Conservation (phyloP, 768 basidiomycete genomes). For the Roridomyces roridus region DNA sequence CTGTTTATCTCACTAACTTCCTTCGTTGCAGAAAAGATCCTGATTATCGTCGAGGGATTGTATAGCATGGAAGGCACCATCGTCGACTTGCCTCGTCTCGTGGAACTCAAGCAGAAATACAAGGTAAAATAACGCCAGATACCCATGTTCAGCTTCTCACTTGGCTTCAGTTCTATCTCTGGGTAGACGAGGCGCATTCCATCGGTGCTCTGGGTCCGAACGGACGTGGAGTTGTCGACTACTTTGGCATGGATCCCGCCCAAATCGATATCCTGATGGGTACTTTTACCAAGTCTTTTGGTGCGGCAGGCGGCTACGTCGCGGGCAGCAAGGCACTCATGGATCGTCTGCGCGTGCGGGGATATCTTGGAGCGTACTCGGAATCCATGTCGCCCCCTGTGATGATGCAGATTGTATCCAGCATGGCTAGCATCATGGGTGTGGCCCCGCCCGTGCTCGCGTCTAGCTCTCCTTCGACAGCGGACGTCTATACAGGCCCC, state of each 20-base stretch:
- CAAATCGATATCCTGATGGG: constrained; percentile 96
- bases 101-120: constrained; percentile 92
- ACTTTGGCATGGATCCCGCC: constrained; percentile 84
- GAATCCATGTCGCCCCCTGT: constrained; percentile 93
- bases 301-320: constrained; percentile 94
- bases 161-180: constrained; percentile 85
- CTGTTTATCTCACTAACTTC: too few relatives aligned
- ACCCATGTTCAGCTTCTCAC: neutral
- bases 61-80: constrained; percentile 99
- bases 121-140: constrained; percentile 64
- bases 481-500: constrained; percentile 67
- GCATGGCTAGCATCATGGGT: constrained; percentile 98
- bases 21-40: constrained; percentile 79
- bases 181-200: constrained; percentile 97
- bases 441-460: constrained; percentile 49
- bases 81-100: constrained; percentile 78
- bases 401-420: constrained; percentile 87
- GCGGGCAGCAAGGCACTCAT: constrained; percentile 83
- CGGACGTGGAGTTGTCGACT: constrained; percentile 95
- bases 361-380: constrained; percentile 84
- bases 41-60: constrained; percentile 92
- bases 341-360: constrained; percentile 79
- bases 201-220: constrained; percentile 94
- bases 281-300: constrained; percentile 96
- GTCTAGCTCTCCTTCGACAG: constrained; percentile 41